phyloP scores from a whole-genome alignment of 306 rosid genomes.

The Hippophae rhamnoides region DNA sequence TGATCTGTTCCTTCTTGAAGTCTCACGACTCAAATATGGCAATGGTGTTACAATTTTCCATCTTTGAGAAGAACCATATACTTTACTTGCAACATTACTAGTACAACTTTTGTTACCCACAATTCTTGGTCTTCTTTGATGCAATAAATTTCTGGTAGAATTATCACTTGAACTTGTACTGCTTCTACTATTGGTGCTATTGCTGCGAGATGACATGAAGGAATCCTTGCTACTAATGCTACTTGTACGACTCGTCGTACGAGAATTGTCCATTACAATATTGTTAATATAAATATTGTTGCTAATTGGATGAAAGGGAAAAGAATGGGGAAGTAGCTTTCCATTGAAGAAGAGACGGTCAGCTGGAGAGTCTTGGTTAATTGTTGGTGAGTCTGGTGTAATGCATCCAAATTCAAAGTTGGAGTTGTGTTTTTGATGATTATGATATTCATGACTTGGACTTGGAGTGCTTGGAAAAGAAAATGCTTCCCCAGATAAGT shows the following conservation, averaged over 20 bases:
- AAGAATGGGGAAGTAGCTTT: slow-evolving; percentile 66
- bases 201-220: slow-evolving; percentile 55
- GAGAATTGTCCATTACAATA: slow-evolving; percentile 11
- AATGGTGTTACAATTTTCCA: slow-evolving; percentile 76
- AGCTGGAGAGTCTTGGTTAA: slow-evolving; percentile 58
- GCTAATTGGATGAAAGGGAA: slow-evolving; percentile 39
- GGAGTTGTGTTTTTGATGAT: slow-evolving; percentile 7
- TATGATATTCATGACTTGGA: slow-evolving; percentile 4
- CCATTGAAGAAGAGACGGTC: slow-evolving; percentile 84
- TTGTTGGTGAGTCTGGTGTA: slow-evolving; percentile 60
- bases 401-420: slow-evolving; percentile 66
- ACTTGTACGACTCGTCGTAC: slow-evolving; percentile 34
- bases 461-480: slow-evolving; percentile 66
- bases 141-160: slow-evolving; percentile 32
- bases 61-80: slow-evolving; percentile 49
- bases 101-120: neutral
- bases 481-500: slow-evolving; percentile 40
- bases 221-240: slow-evolving; percentile 62
- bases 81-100: slow-evolving; percentile 22
- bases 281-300: neutral
- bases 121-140: slow-evolving; percentile 8
- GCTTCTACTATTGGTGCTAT: slow-evolving; percentile 66
- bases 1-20: slow-evolving; percentile 22
- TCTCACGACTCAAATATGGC: slow-evolving; percentile 41
- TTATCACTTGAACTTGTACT: slow-evolving; percentile 66